Percentiles rank a stretch among this genome's conserved stretches.
These are phyloP conservation scores for Eucalyptus marginata DNA, from an alignment of 345 rosid species.

Conservation along the genomic window DNA sequence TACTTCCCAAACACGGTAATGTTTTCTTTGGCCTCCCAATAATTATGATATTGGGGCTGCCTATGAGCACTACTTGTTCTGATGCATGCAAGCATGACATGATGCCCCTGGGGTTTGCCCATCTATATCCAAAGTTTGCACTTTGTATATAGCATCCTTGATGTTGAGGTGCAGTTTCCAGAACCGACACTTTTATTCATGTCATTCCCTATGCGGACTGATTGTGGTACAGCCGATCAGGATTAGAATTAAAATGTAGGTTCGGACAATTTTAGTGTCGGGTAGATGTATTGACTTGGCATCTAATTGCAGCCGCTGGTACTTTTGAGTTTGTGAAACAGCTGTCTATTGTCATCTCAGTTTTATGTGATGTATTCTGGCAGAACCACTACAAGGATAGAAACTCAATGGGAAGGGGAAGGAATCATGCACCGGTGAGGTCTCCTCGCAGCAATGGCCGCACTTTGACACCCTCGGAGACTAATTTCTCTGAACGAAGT, in stretches of 20 bases:
- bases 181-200: not conserved
- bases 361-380: constrained; percentile 15
- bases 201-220: not conserved
- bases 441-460: constrained; percentile 53
- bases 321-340: not conserved
- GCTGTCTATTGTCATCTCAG: not conserved
- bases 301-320: not conserved
- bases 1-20: constrained; percentile 33
- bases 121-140: not conserved
- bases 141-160: not conserved
- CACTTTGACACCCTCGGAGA: constrained; percentile 14
- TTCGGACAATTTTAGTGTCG: not conserved
- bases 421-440: constrained; percentile 33
- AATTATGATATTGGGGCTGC: not conserved
- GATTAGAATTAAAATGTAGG: not conserved
- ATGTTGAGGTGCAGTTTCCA: not conserved
- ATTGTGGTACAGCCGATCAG: not conserved
- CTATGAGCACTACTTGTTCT: not conserved
- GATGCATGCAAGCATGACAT: not conserved
- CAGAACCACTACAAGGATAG: constrained; percentile 76
- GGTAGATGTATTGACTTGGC: not conserved
- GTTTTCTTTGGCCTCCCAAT: not conserved
- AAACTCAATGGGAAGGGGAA: constrained; percentile 30
- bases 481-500: constrained; percentile 30
- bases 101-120: not conserved